These are phyloP conservation scores for Patellaria atrata DNA, from an alignment of 495 filamentous ascomycete genomes.

Conservation along the genomic window DNA sequence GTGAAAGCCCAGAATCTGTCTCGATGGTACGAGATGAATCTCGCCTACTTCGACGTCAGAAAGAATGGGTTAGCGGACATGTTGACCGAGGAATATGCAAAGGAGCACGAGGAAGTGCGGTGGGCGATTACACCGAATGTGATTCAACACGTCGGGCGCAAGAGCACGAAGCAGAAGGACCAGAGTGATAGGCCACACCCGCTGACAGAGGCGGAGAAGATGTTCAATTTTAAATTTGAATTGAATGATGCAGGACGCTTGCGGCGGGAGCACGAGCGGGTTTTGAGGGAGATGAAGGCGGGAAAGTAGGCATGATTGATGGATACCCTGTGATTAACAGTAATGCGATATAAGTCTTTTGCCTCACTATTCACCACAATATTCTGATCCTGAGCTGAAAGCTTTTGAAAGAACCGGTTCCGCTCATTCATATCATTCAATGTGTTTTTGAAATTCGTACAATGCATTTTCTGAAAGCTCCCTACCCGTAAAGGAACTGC, in stretches of 20 bases:
- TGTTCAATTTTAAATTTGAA: conserved; percentile 35
- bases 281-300: too few relatives aligned
- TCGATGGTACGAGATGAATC: too few relatives aligned
- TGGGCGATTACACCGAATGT: conserved; percentile 38
- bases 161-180: conserved; percentile 24
- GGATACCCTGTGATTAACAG: too few relatives aligned
- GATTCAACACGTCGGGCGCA: conserved; percentile 37
- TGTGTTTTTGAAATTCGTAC: too few relatives aligned
- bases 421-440: too few relatives aligned
- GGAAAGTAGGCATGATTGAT: too few relatives aligned
- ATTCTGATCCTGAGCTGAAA: too few relatives aligned
- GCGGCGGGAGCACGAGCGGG: conserved; percentile 11
- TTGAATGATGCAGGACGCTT: conserved; percentile 9
- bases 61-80: conserved; percentile 27
- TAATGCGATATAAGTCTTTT: too few relatives aligned
- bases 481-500: too few relatives aligned
- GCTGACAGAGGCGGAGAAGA: conserved; percentile 20
- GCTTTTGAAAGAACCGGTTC: too few relatives aligned
- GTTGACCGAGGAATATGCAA: conserved; percentile 35
- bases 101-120: conserved; percentile 25
- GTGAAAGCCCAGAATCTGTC: conserved; percentile 23
- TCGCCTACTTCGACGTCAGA: conserved; percentile 8
- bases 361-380: too few relatives aligned
- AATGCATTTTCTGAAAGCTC: too few relatives aligned
- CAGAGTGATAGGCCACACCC: conserved; percentile 9